Evolutionary conservation across 768 basidiomycete genomes (phyloP), one percentile per base, ranked within the genome.

Genomic region (Chlorophyllum brunneum): DNA sequence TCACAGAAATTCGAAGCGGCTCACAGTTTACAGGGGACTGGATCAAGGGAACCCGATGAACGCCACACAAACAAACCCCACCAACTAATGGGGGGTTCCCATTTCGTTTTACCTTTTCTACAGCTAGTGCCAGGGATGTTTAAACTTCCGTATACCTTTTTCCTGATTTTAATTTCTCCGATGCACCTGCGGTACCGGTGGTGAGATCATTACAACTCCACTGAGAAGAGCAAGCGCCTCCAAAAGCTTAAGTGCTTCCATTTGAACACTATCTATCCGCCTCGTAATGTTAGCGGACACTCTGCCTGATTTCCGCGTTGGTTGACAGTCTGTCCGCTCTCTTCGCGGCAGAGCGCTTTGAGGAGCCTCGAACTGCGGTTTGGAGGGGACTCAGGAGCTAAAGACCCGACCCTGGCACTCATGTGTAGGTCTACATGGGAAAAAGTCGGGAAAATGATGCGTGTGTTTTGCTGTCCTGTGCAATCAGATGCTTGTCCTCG

Each of bases 301-400:
- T 22, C 38, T 38, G 4, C n/a, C 13, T 53, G 51, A 39, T 24
- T 33, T 36, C 51, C 51, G 33, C 16, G 3, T 34, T 36, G 9
- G 20, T n/a, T 52, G 51, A 52, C 51, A 43, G 7, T 52, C 22
- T 22, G 22, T 38, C 51, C 43, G 43, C 23, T 31, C 37, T 53
- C 15, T 46, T 46, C 44, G 43, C 36, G 26, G 44, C 42, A 45
- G 37, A 46, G 39, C 27, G 24, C n/a, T 31, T 45, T 31, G 11
- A n/a, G n/a, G 13, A 18, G 24, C 13, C 10, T 20, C 20, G 13
- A 15, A n/a, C 26, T 18, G 11, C 4, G 16, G n/a, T n/a, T n/a
- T 49, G 39, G 40, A 26, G 22, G 18, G 26, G 23, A 10, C 13
- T 52, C 27, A 24, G 23, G 3, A 10, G 24, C 16, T 24, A 29